phyloP scores from a whole-genome alignment of 2,329 filamentous ascomycete genomes.

The Exophiala dermatitidis region DNA sequence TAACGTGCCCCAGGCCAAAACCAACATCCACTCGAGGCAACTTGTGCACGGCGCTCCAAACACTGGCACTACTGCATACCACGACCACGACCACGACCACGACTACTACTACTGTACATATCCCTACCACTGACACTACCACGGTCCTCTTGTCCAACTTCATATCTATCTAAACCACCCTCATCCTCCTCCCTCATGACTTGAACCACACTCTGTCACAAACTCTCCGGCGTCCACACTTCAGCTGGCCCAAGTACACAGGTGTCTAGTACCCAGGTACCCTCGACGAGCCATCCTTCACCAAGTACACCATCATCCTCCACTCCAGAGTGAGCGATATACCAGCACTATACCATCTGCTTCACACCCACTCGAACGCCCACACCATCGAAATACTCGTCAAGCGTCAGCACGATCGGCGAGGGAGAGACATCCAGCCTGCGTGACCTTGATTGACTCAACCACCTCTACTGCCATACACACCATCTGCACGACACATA shows the following conservation, averaged over 20 bases:
- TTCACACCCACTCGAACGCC: conserved; percentile 1
- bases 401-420: conserved; percentile 16
- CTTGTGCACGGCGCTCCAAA: not conserved
- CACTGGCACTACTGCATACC: too few species aligned
- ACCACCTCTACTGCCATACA: conserved; percentile 15
- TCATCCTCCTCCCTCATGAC: not conserved
- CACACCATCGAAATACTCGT: conserved; percentile 1
- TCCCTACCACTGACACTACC: too few species aligned
- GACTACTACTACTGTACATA: too few species aligned
- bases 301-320: not conserved
- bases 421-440: conserved; percentile 15
- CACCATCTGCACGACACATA: not conserved
- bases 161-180: not conserved
- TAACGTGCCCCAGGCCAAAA: not conserved
- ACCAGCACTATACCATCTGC: not conserved
- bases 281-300: not conserved
- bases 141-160: not conserved
- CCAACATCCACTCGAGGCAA: not conserved
- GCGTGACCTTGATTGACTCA: conserved; percentile 16
- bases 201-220: not conserved
- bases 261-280: too few species aligned
- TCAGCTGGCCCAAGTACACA: not conserved
- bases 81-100: too few species aligned
- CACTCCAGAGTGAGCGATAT: not conserved
- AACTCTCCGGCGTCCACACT: not conserved